Percentiles rank a stretch among this genome's conserved stretches.
Evolutionary conservation across 257 asterid species (phyloP).

Genomic region (Linaria vulgaris): DNA sequence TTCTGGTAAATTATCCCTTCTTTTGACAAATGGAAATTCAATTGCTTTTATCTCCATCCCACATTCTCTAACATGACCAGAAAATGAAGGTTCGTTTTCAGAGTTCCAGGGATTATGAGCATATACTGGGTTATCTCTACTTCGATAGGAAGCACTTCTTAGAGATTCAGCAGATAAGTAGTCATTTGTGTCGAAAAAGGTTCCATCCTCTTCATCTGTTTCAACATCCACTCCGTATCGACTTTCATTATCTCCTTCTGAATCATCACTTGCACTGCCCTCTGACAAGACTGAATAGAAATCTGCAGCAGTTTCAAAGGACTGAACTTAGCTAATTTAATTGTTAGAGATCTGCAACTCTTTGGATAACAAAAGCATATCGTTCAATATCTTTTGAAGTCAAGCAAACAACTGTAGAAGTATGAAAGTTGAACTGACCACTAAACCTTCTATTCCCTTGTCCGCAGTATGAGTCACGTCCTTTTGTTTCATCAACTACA

Average conservation of each 20-base stretch:
- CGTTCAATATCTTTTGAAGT: constrained; percentile 17
- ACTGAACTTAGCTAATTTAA: constrained; percentile 6
- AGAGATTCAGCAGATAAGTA: constrained; percentile 80
- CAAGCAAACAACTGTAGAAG: constrained; percentile 5
- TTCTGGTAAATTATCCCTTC: constrained; percentile 87
- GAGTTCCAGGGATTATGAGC: constrained; percentile 49
- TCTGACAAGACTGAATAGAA: constrained; percentile 96
- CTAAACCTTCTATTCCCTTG: constrained; percentile 93
- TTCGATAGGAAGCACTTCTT: constrained; percentile 85
- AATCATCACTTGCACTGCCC: constrained; percentile 93
- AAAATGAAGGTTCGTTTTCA: constrained; percentile 58
- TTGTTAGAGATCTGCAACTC: background rate
- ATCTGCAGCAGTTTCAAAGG: constrained; percentile 47
- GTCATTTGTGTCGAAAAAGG: constrained; percentile 88
- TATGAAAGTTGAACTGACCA: constrained; percentile 58
- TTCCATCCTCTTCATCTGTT: constrained; percentile 87
- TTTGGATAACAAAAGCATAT: constrained; percentile 5
- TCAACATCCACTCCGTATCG: constrained; percentile 78
- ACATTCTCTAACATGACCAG: constrained; percentile 53
- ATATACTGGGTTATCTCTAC: constrained; percentile 69
- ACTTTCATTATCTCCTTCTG: constrained; percentile 90
- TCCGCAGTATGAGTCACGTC: constrained; percentile 85
- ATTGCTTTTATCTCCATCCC: constrained; percentile 56
- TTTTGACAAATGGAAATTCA: constrained; percentile 66
- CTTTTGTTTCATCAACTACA: constrained; percentile 97